Conservation (phyloP, 805 yeast species). For the Saturnispora serradocipensis region DNA sequence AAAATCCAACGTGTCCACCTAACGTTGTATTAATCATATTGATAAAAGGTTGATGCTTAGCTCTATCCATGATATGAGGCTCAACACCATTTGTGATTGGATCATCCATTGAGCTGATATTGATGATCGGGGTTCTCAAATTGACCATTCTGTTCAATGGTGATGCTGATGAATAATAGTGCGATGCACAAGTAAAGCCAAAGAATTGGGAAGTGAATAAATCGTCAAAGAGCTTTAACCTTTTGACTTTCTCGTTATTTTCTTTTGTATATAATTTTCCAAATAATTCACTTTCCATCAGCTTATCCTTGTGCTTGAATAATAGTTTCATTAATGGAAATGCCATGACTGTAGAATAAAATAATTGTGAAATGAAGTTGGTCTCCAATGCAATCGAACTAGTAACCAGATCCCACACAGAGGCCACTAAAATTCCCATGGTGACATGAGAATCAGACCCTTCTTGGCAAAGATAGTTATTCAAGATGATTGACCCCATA, state of each 20-base stretch:
- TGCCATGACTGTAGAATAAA: constrained; percentile 47
- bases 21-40: constrained; percentile 48
- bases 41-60: constrained; percentile 48
- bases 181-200: constrained; percentile 53
- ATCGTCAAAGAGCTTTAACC: constrained; percentile 53
- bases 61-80: constrained; percentile 35
- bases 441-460: constrained; percentile 36
- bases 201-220: constrained; percentile 54
- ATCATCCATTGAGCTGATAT: constrained; percentile 62
- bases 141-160: constrained; percentile 42
- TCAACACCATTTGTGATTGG: constrained; percentile 50
- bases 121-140: constrained; percentile 54
- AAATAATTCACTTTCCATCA: constrained; percentile 25
- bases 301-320: constrained; percentile 32
- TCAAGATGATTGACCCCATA: constrained; percentile 65
- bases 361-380: constrained; percentile 32
- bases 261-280: constrained; percentile 15
- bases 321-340: constrained; percentile 36
- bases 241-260: constrained; percentile 16
- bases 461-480: constrained; percentile 66
- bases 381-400: constrained; percentile 37
- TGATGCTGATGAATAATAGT: constrained; percentile 58
- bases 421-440: constrained; percentile 53
- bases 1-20: constrained; percentile 87
- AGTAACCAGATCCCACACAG: constrained; percentile 65